Evolutionary conservation across 2,329 filamentous ascomycete species (phyloP).

Genomic region (Epichloe festucae): DNA sequence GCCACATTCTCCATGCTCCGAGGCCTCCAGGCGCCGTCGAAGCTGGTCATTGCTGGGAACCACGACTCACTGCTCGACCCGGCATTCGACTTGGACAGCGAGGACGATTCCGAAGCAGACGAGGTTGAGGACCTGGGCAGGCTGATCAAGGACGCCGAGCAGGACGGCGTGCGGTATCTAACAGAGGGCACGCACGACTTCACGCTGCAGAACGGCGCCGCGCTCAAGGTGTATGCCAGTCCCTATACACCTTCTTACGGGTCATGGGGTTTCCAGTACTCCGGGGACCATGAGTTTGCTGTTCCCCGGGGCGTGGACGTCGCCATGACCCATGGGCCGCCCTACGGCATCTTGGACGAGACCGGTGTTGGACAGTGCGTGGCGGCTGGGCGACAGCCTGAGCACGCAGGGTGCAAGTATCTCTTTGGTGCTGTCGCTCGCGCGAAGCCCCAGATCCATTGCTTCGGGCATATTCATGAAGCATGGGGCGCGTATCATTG

Average conservation of each 20-base stretch:
- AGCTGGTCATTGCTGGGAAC: slow-evolving; percentile 42
- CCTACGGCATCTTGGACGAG: slow-evolving; percentile 35
- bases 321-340: slow-evolving; percentile 43
- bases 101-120: slow-evolving; percentile 16
- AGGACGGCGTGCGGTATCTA: slow-evolving; percentile 31
- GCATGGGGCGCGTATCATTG: slow-evolving; percentile 45
- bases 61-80: slow-evolving; percentile 35
- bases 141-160: slow-evolving; percentile 25
- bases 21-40: slow-evolving; percentile 32
- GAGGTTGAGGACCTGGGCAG: slow-evolving; percentile 10
- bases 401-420: slow-evolving; percentile 27
- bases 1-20: slow-evolving; percentile 29
- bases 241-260: slow-evolving; percentile 35
- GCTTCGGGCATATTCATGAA: slow-evolving; percentile 48
- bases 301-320: slow-evolving; percentile 28
- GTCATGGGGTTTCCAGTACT: slow-evolving; percentile 38
- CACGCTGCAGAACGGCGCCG: slow-evolving; percentile 34
- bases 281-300: slow-evolving; percentile 24
- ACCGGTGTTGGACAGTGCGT: slow-evolving; percentile 6
- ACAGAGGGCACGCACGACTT: slow-evolving; percentile 36
- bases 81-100: background rate
- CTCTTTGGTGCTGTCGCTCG: slow-evolving; percentile 33
- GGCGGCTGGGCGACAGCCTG: background rate
- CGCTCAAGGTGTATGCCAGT: slow-evolving; percentile 37
- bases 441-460: slow-evolving; percentile 34